These are phyloP conservation scores for Pisolithus sp. DNA, from an alignment of 768 basidiomycete genomes.

Conservation along the genomic window DNA sequence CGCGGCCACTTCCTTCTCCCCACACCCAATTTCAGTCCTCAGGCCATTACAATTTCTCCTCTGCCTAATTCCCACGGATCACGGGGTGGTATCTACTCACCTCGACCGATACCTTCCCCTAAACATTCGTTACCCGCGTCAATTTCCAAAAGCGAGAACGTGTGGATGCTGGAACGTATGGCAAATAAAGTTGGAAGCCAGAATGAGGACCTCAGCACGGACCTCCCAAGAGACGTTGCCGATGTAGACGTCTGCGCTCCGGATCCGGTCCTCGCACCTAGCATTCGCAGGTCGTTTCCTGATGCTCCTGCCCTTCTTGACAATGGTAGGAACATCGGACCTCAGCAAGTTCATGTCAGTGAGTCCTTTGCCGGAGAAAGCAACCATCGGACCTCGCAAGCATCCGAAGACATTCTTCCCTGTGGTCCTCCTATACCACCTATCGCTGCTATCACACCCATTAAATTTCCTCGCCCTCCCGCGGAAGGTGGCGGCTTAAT, in stretches of 20 bases:
- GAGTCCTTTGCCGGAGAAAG: slow-evolving; percentile 19
- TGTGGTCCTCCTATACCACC: slow-evolving; percentile 47
- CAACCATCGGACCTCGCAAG: slow-evolving; percentile 5
- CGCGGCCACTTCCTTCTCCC: slow-evolving; percentile 4
- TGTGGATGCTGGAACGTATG: slow-evolving; percentile 67
- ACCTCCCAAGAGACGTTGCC: slow-evolving; percentile 18
- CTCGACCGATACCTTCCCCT: slow-evolving; percentile 64
- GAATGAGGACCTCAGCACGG: slow-evolving; percentile 21
- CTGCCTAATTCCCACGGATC: slow-evolving; percentile 26
- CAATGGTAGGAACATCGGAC: slow-evolving; percentile 21
- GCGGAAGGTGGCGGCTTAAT: slow-evolving; percentile 20
- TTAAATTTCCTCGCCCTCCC: slow-evolving; percentile 31
- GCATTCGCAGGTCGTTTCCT: slow-evolving; percentile 55
- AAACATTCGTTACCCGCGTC: slow-evolving; percentile 40
- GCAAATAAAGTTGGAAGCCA: slow-evolving; percentile 47
- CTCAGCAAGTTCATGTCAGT: slow-evolving; percentile 25
- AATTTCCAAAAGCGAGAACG: slow-evolving; percentile 34
- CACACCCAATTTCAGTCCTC: slow-evolving; percentile 11
- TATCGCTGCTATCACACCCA: slow-evolving; percentile 36
- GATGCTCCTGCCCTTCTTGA: slow-evolving; percentile 48
- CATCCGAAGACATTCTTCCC: slow-evolving; percentile 11
- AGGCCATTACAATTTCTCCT: slow-evolving; percentile 14
- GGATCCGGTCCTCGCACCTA: slow-evolving; percentile 9
- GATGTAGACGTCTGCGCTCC: slow-evolving; percentile 16
- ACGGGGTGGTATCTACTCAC: slow-evolving; percentile 47